Evolutionary conservation across 2,329 filamentous ascomycete species (phyloP).

Genomic region (Cladosporium sp.): DNA sequence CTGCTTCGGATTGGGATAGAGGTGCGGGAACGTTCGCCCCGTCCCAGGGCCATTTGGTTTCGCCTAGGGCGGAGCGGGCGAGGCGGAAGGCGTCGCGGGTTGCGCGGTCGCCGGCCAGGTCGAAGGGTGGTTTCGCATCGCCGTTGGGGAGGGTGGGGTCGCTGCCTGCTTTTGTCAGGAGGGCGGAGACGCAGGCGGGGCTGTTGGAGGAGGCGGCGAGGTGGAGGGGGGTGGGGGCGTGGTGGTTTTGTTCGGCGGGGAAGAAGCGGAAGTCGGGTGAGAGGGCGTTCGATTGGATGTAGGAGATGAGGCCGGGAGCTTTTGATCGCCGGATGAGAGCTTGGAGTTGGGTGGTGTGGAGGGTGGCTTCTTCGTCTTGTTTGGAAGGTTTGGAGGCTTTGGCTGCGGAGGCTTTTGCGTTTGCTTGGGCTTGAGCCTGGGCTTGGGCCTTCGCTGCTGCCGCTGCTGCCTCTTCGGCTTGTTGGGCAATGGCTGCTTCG

Average conservation of each 20-base stretch:
- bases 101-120: slow-evolving; percentile 76
- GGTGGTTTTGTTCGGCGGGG: slow-evolving; percentile 67
- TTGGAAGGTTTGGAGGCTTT: slow-evolving; percentile 66
- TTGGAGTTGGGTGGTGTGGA: slow-evolving; percentile 88
- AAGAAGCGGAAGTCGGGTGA: slow-evolving; percentile 70
- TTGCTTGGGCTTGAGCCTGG: slow-evolving; percentile 24
- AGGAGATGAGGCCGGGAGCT: slow-evolving; percentile 78
- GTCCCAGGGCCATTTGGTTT: slow-evolving; percentile 74
- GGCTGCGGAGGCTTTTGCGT: slow-evolving; percentile 46
- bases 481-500: slow-evolving; percentile 53
- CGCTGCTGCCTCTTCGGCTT: slow-evolving; percentile 44
- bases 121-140: slow-evolving; percentile 82
- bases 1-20: slow-evolving; percentile 67
- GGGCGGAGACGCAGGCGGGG: slow-evolving; percentile 68
- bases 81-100: slow-evolving; percentile 91
- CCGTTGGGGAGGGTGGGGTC: slow-evolving; percentile 67
- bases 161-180: slow-evolving; percentile 70
- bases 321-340: slow-evolving; percentile 86
- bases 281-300: slow-evolving; percentile 72
- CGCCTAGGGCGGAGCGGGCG: slow-evolving; percentile 76
- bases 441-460: slow-evolving; percentile 39
- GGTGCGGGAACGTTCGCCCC: slow-evolving; percentile 66
- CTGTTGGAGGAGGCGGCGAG: slow-evolving; percentile 79
- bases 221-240: slow-evolving; percentile 80
- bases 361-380: slow-evolving; percentile 73